phyloP scores from a whole-genome alignment of 345 rosid species.

The Theobroma cacao region DNA sequence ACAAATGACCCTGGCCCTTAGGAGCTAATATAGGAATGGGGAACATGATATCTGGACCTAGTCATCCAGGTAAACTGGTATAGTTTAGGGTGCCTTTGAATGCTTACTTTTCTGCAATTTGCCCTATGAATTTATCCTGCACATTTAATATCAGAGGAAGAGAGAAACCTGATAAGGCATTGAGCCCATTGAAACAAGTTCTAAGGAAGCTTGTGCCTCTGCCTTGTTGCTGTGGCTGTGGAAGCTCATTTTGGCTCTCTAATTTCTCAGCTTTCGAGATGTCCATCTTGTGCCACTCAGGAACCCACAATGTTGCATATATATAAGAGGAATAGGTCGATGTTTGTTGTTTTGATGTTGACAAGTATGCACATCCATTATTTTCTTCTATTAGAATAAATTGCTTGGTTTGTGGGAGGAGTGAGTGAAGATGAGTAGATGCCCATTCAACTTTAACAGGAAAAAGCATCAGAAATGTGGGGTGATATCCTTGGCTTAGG shows the following conservation, averaged over 20 bases:
- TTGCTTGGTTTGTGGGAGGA: constrained; percentile 9
- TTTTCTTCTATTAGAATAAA: not conserved
- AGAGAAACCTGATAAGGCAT: constrained; percentile 52
- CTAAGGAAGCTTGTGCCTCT: constrained; percentile 54
- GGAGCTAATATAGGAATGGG: not conserved
- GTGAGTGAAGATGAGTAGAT: constrained; percentile 48
- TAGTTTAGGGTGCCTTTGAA: not conserved
- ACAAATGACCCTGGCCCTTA: not conserved
- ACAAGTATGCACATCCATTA: not conserved
- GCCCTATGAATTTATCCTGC: not conserved
- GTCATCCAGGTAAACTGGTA: not conserved
- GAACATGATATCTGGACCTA: not conserved
- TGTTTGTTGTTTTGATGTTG: not conserved
- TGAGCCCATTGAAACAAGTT: constrained; percentile 73
- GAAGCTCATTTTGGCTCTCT: constrained; percentile 40
- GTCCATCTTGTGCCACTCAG: constrained; percentile 13
- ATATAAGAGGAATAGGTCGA: not conserved
- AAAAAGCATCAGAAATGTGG: not conserved
- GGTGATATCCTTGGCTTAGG: not conserved
- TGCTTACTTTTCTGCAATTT: not conserved
- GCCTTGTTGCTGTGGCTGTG: constrained; percentile 19
- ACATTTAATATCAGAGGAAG: not conserved
- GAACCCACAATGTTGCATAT: not conserved
- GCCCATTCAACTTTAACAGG: constrained; percentile 17
- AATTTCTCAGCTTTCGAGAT: constrained; percentile 17